Conservation (phyloP, 2,329 filamentous ascomycete genomes). For the Coleophoma crateriformis region DNA sequence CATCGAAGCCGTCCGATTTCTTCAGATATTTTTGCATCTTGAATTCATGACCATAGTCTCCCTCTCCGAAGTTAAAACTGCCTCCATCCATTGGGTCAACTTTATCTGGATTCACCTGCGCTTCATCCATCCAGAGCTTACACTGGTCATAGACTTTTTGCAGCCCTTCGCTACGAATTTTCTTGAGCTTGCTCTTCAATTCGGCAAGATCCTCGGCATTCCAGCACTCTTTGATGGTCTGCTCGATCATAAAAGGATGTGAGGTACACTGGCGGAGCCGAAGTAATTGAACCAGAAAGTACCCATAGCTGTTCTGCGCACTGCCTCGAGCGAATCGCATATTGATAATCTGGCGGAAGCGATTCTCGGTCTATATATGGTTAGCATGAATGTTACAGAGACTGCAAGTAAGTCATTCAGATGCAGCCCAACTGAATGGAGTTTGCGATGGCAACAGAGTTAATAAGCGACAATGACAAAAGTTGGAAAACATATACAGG, state of each 20-base stretch:
- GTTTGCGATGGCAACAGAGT: too few relatives aligned
- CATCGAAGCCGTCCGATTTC: conserved; percentile 22
- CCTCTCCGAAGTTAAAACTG: conserved; percentile 16
- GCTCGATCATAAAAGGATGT: conserved; percentile 26
- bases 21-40: conserved; percentile 18
- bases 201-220: conserved; percentile 18
- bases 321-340: conserved; percentile 13
- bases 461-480: conserved; percentile 17
- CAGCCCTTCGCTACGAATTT: too few relatives aligned
- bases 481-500: too few relatives aligned
- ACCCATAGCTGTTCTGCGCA: conserved; percentile 13
- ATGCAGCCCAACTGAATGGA: too few relatives aligned
- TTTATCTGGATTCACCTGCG: background rate
- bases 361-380: conserved; percentile 25
- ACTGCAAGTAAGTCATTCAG: too few relatives aligned
- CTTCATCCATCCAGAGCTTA: conserved; percentile 14
- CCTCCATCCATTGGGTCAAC: conserved; percentile 2
- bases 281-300: conserved; percentile 25
- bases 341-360: conserved; percentile 23
- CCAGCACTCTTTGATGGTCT: conserved; percentile 23
- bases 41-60: conserved; percentile 23
- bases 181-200: conserved; percentile 6
- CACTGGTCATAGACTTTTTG: conserved; percentile 4
- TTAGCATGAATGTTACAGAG: too few relatives aligned
- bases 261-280: conserved; percentile 24